Base-by-base conservation (phyloP, 2,329 filamentous ascomycete genomes). In the Aureobasidium sp. region DNA sequence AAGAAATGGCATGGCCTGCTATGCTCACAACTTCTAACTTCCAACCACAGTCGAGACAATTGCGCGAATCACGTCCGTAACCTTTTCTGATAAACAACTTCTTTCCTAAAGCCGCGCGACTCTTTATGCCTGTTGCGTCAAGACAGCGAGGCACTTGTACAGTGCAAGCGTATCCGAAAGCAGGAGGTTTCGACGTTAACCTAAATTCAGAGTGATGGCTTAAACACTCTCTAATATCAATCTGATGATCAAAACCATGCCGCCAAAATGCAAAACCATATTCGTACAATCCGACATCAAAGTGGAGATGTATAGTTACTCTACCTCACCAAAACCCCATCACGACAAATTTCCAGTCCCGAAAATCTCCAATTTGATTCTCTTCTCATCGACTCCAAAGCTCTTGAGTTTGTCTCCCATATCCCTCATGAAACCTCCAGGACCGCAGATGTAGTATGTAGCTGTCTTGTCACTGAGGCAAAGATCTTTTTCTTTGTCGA, bases 371-470 rank as follows among this genome's bases (percentile, higher is more conserved):
- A 89, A 78, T 68, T 85, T 81, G 60, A 89, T 79, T 66, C 83
- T 81, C 34, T 79, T 78, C n/a, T 73, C 72, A 1, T 76, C 72
- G 1, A 91, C 85, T 0, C 86, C 86, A 61, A 77, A 73, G 3
- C 68, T 74, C 66, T 79, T 74, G 61, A 91, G 75, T 66, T 76
- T 79, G 8, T 74, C 72, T 65, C 82, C 76, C 27, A 82, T 75
- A 41, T 83, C 81, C 10, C 79, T 67, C 89, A 92, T 92, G 77
- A 91, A 92, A 8, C 72, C 70, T 63, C 80, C 78, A 0, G 89
- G 88, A 0, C 89, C 89, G 68, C 89, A 92, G 59, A 90, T 75
- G 67, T 83, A 91, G 72, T 91, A 92, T 68, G 85, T 77, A 0
- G 89, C 79, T 47, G 74, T 74, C 0, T 72, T 54, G 66, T 87